phyloP scores from a whole-genome alignment of 1,284 basidiomycete genomes.

The Amylostereum chailletii region DNA sequence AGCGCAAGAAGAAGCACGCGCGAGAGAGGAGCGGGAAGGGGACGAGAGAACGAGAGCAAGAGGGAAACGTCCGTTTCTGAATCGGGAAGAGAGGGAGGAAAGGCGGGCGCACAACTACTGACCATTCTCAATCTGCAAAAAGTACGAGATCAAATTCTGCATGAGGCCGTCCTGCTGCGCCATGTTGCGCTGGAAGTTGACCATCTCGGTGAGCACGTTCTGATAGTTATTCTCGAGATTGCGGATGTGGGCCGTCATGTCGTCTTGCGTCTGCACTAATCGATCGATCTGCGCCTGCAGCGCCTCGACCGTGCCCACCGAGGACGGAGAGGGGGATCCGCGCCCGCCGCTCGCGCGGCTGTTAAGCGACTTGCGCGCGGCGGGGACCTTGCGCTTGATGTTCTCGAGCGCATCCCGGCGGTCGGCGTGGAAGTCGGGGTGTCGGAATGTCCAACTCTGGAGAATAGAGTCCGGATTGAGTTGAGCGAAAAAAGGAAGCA shows the following conservation, averaged over 20 bases:
- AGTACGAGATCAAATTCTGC: slow-evolving; percentile 77
- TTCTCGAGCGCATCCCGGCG: slow-evolving; percentile 82
- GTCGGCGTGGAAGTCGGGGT: slow-evolving; percentile 89
- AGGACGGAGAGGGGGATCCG: slow-evolving; percentile 23
- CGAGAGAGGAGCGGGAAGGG: neutral
- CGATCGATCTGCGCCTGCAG: slow-evolving; percentile 46
- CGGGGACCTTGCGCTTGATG: slow-evolving; percentile 89
- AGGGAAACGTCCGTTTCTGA: neutral
- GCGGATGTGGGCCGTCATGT: slow-evolving; percentile 50
- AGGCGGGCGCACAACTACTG: slow-evolving; percentile 19
- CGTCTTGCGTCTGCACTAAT: slow-evolving; percentile 44
- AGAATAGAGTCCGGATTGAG: neutral
- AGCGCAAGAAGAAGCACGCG: neutral
- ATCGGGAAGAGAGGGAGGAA: neutral
- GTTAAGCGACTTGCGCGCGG: slow-evolving; percentile 45
- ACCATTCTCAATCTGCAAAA: slow-evolving; percentile 65
- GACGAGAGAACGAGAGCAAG: neutral
- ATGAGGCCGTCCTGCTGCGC: slow-evolving; percentile 81
- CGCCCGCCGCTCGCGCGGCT: slow-evolving; percentile 17
- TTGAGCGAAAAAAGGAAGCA: neutral
- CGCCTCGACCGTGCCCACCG: slow-evolving; percentile 23
- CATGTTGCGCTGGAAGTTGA: slow-evolving; percentile 77
- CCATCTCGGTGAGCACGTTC: slow-evolving; percentile 74
- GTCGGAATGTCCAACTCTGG: slow-evolving; percentile 91
- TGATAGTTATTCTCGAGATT: slow-evolving; percentile 71